Evolutionary conservation across 148 eudicot genomes (phyloP), one percentile per base, ranked within the genome.

Genomic region (Rhododendron mucronatum): DNA sequence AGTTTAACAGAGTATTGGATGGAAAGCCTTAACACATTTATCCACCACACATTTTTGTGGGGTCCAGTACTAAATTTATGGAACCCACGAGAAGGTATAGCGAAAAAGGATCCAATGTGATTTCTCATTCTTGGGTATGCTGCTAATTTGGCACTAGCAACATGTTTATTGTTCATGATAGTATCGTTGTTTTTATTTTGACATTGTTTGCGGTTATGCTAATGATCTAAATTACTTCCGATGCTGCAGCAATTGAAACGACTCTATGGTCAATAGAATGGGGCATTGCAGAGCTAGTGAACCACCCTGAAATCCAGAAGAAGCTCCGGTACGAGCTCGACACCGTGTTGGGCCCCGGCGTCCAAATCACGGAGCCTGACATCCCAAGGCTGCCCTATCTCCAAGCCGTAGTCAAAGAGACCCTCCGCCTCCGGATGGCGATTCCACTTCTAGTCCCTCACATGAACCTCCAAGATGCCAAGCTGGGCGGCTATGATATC

Each of bases 241-340:
- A 61, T 84, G 59, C 71, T 14, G 65, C 92, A 95, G 98, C 98
- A 30, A 95, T 95, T 21, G 98, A 95, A 86, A 95, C 98, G 82
- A 95, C 98, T 41, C 81, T 95, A 26, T 95, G 98, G 98, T 93
- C 98, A 0, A 88, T 95, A 35, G 98, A 95, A 85, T 95, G 98
- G 98, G 96, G 93, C 33, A 89, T 95, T 2, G 98, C 98, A 0
- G 98, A 95, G 83, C 83, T 95, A 11, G 94, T 93, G 78, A 95
- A 95, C 94, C 91, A 93, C 90, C 98, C 95, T 2, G 73, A 91
- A 5, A 91, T 95, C 86, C 98, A 95, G 86, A 86, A 30, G 48
- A 92, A 92, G 86, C 90, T 95, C 37, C 85, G 95, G 39, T 53
- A 90, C 14, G 98, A 95, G 87, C 59, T 95, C 37, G 96, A 95